Evolutionary conservation across 495 filamentous ascomycete genomes (phyloP), one percentile per base, ranked within the genome.

Genomic region (Penicillium paxilli): DNA sequence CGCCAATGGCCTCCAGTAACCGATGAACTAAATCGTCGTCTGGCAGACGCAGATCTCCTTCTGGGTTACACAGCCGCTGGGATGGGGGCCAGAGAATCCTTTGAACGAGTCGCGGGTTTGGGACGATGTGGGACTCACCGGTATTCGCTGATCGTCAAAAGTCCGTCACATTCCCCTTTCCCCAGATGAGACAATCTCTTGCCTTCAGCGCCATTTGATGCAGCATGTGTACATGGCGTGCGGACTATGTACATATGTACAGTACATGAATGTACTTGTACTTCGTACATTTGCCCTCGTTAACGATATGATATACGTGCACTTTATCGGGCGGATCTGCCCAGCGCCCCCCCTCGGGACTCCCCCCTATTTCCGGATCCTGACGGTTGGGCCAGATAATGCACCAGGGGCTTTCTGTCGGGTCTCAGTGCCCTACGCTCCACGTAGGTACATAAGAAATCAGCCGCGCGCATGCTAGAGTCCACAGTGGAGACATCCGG

Each of bases 401-500:
- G 53, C 37, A 37, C 28, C 40, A n/a, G 32, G 26, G 44, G 9
- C 42, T 19, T 44, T 46, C 9, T 37, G 21, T 51, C 54, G 49
- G 54, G 42, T 47, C 44, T 26, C 28, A n/a, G 46, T 38, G 35
- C 49, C 47, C 44, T 32, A 42, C 32, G 42, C 40, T 42, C 40
- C 40, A 42, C 56, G 44, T 49, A 19, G 22, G 24, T 21, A 41
- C 47, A 32, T 42, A 40, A 52, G 47, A 40, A 23, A 62, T 62
- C 63, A 57, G 63, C 63, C 63, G 63, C 63, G 59, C 63, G 63
- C 63, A 65, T 65, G 56, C 44, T 26, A 41, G 47, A 35, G 17
- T 47, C 59, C 59, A 59, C 62, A 46, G 62, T 65, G 62, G 62
- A 51, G 54, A 53, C 54, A 21, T 47, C 22, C 51, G 50, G 50